Conservation (phyloP, 2,329 filamentous ascomycete species). For the Lanzia echinophila region DNA sequence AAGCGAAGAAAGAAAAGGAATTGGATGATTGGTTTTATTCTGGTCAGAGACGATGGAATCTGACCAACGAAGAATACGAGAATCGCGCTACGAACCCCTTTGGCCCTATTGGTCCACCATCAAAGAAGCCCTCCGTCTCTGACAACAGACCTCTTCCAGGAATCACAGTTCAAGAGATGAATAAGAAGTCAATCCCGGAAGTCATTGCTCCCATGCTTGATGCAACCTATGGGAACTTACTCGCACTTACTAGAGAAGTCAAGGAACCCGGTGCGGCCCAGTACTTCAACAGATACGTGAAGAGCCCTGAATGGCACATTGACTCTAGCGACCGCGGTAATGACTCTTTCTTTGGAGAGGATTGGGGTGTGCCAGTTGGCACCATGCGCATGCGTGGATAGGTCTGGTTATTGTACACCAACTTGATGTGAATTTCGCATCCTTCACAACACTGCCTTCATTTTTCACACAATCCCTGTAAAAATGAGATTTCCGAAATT, state of each 20-base stretch:
- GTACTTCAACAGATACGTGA: constrained; percentile 19
- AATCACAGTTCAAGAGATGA: constrained; percentile 20
- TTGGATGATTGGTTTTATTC: constrained; percentile 26
- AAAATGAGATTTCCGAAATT: too few species aligned
- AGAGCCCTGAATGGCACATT: constrained; percentile 19
- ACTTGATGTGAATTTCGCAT: too few species aligned
- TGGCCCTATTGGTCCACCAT: constrained; percentile 18
- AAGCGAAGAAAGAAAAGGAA: constrained; percentile 12
- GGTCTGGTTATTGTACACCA: too few species aligned
- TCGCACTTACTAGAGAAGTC: constrained; percentile 20
- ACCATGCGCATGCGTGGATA: too few species aligned
- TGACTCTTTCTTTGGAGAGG: constrained; percentile 26
- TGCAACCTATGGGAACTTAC: constrained; percentile 22
- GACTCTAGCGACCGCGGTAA: constrained; percentile 24
- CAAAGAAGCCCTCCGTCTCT: constrained; percentile 10
- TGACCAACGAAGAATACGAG: constrained; percentile 22
- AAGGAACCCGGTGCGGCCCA: constrained; percentile 12
- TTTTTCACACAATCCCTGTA: too few species aligned
- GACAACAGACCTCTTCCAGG: constrained; percentile 9
- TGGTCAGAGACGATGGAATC: constrained; percentile 24
- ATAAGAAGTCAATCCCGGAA: constrained; percentile 19
- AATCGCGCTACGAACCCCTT: constrained; percentile 10
- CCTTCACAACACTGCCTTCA: too few species aligned
- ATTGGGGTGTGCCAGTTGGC: constrained; percentile 23
- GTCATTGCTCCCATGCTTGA: constrained; percentile 22